Percentiles rank a stretch among this genome's conserved stretches.
Evolutionary conservation across 345 rosid species (phyloP).

Genomic region (Psidium friedrichsthalianum): DNA sequence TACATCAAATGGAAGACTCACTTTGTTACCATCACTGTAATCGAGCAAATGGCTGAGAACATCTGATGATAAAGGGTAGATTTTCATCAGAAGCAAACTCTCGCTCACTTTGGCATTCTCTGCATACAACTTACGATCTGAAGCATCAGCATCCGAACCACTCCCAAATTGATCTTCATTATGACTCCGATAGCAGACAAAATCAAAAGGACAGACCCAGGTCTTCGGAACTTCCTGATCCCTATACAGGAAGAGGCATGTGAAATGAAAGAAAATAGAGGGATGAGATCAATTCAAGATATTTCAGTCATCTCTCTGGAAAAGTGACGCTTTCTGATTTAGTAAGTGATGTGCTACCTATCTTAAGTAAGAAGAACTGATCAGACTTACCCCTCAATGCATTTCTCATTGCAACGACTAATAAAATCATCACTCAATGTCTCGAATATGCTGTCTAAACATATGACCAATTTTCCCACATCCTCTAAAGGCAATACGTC

Average conservation of each 20-base stretch:
- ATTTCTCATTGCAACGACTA: constrained; percentile 28
- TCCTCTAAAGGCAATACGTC: constrained; percentile 34
- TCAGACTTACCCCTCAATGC: constrained; percentile 32
- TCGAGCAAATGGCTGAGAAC: constrained; percentile 27
- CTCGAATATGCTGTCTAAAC: constrained; percentile 26
- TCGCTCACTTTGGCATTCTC: constrained; percentile 41
- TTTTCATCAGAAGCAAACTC: constrained; percentile 44
- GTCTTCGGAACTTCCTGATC: constrained; percentile 33
- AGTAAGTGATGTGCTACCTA: not conserved
- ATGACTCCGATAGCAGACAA: constrained; percentile 7
- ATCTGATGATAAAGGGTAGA: constrained; percentile 30
- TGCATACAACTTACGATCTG: constrained; percentile 8
- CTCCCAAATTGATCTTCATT: constrained; percentile 2
- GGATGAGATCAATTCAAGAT: not conserved
- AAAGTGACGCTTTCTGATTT: not conserved
- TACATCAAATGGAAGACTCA: constrained; percentile 47
- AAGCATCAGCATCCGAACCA: not conserved
- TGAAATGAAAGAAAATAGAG: not conserved
- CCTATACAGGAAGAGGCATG: constrained; percentile 3
- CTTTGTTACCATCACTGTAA: constrained; percentile 14
- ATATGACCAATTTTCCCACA: constrained; percentile 19
- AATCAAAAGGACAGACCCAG: constrained; percentile 20
- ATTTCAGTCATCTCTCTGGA: not conserved
- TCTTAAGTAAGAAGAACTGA: not conserved
- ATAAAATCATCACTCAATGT: constrained; percentile 25